A percentile compares a stretch with the other conserved stretches of the same genome.
Conservation (phyloP, 164 flowering plant genomes). For the Aristolochia contorta region DNA sequence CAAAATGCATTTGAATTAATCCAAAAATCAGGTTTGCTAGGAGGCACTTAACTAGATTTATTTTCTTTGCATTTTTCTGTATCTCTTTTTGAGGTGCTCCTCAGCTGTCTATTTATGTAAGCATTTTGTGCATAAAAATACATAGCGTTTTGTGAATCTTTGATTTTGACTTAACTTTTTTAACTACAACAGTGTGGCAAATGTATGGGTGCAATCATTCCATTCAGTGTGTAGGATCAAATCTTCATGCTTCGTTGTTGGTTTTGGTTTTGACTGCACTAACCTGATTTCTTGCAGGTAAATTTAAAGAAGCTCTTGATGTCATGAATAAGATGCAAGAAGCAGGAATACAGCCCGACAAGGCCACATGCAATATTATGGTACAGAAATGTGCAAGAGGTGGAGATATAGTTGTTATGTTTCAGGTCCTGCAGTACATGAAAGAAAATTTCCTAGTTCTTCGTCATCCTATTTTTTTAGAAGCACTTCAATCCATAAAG, state of each 20-base stretch:
- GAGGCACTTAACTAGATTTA: no score
- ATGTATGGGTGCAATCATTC: background rate
- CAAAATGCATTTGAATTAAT: no score
- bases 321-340: constrained; percentile 83
- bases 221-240: background rate
- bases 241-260: background rate
- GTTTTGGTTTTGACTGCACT: background rate
- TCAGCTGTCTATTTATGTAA: no score
- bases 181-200: no score
- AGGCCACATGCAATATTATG: constrained; percentile 81
- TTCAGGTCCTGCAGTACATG: constrained; percentile 59
- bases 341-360: constrained; percentile 72
- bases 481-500: constrained; percentile 43
- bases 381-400: constrained; percentile 53
- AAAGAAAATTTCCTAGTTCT: constrained; percentile 55
- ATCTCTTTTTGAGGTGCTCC: no score
- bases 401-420: constrained; percentile 39
- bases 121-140: no score
- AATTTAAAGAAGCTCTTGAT: constrained; percentile 51
- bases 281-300: constrained; percentile 31
- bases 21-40: no score
- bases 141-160: no score
- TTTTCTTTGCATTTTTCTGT: no score
- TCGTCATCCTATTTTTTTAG: constrained; percentile 54
- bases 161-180: no score